phyloP scores from a whole-genome alignment of 192 early-diverging fungal species.

The Fimicolochytrium jonesii region DNA sequence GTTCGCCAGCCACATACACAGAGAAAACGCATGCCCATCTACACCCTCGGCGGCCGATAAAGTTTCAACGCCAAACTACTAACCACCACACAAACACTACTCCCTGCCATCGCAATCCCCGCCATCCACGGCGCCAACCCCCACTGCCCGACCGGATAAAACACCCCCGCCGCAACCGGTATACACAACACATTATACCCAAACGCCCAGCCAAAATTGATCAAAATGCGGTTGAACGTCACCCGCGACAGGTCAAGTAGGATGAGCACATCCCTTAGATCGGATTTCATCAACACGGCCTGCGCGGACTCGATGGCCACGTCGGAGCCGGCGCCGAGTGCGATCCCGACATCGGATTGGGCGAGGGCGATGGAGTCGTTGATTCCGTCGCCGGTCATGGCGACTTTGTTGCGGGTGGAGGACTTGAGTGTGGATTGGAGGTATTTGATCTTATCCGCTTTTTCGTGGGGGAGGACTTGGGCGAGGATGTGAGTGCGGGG shows the following conservation, averaged over 20 bases:
- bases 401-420: slow-evolving; percentile 47
- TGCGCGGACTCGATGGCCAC: slow-evolving; percentile 88
- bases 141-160: slow-evolving; percentile 47
- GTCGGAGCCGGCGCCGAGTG: slow-evolving; percentile 84
- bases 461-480: slow-evolving; percentile 69
- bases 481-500: slow-evolving; percentile 47
- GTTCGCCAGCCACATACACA: no score
- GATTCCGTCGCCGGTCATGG: slow-evolving; percentile 94
- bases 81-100: slow-evolving; percentile 77
- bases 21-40: no score
- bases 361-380: slow-evolving; percentile 92
- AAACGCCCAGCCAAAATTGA: slow-evolving; percentile 90
- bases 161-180: slow-evolving; percentile 83
- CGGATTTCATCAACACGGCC: slow-evolving; percentile 74
- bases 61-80: slow-evolving; percentile 70
- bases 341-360: slow-evolving; percentile 86
- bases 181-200: slow-evolving; percentile 84
- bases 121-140: slow-evolving; percentile 74
- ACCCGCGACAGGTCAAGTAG: slow-evolving; percentile 72
- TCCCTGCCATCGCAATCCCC: slow-evolving; percentile 85
- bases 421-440: slow-evolving; percentile 38
- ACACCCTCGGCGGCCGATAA: slow-evolving; percentile 37
- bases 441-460: slow-evolving; percentile 58
- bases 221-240: slow-evolving; percentile 69
- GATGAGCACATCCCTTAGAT: slow-evolving; percentile 72